Conservation (phyloP, 2,329 filamentous ascomycete species). For the Fusarium coicis region DNA sequence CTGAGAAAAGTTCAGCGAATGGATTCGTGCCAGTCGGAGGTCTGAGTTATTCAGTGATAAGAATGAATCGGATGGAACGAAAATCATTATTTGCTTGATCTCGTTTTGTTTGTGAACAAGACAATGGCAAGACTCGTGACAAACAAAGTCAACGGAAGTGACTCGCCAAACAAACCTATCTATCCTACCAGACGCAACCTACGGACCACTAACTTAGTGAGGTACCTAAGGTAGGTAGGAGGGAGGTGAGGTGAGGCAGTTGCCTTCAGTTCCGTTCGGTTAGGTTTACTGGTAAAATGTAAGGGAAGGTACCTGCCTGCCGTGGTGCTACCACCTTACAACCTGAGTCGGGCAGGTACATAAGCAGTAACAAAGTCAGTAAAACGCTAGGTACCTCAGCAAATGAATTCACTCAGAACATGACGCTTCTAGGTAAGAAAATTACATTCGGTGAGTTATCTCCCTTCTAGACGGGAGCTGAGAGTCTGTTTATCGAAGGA, state of each 20-base stretch:
- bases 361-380: not conserved
- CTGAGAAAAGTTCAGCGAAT: not conserved
- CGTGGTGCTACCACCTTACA: not conserved
- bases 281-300: conserved; percentile 4
- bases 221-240: too few relatives aligned
- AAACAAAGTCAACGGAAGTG: not conserved
- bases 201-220: not conserved
- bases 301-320: conserved; percentile 7
- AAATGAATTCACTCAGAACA: not conserved
- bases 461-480: not conserved
- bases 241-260: not conserved
- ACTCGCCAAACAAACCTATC: not conserved
- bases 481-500: not conserved
- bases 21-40: not conserved
- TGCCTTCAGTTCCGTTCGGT: conserved; percentile 9
- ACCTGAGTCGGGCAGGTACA: conserved; percentile 26
- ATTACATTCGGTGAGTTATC: not conserved
- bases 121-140: not conserved
- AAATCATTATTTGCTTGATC: not conserved
- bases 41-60: not conserved
- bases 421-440: not conserved
- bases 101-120: not conserved
- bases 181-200: not conserved
- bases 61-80: not conserved
- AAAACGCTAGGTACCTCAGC: not conserved